Conservation (phyloP, 768 basidiomycete species). For the Roridomyces roridus region DNA sequence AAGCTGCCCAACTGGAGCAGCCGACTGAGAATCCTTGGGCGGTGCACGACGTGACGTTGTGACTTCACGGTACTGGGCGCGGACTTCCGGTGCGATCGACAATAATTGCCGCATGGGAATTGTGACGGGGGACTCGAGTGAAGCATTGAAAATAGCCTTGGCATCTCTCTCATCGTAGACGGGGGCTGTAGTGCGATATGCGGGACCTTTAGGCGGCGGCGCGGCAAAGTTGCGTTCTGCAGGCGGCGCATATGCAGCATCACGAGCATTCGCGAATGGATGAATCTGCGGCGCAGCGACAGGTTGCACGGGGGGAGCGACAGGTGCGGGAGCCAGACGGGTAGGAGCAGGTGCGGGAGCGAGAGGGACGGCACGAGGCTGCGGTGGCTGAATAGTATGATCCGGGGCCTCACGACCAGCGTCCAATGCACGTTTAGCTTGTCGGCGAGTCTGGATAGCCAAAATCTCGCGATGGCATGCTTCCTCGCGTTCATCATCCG, state of each 20-base stretch:
- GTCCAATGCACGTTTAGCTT: not conserved
- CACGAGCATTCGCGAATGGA: conserved; percentile 9
- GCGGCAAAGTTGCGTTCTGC: conserved; percentile 18
- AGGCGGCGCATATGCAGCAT: conserved; percentile 24
- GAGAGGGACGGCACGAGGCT: not conserved
- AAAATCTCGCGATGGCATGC: not conserved
- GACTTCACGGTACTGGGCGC: conserved; percentile 20
- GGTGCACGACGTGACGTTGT: conserved; percentile 15
- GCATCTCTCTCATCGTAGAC: conserved; percentile 24
- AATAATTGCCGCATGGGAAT: conserved; percentile 27
- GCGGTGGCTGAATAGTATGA: conserved; percentile 8
- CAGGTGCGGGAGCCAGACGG: not conserved
- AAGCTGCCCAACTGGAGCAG: not conserved
- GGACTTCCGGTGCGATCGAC: conserved; percentile 27
- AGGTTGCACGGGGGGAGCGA: not conserved
- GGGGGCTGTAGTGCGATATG: conserved; percentile 24
- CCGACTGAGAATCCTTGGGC: not conserved
- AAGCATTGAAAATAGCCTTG: conserved; percentile 11
- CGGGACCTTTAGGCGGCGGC: conserved; percentile 9
- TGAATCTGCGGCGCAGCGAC: not conserved
- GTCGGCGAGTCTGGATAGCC: conserved; percentile 3
- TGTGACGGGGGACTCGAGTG: conserved; percentile 25
- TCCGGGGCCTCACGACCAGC: not conserved
- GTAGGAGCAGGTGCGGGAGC: conserved; percentile 13
- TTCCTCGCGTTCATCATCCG: conserved; percentile 1